Percentiles rank a stretch among this genome's conserved stretches.
phyloP scores from a whole-genome alignment of 331 rosid species.

The Quercus tomentella region DNA sequence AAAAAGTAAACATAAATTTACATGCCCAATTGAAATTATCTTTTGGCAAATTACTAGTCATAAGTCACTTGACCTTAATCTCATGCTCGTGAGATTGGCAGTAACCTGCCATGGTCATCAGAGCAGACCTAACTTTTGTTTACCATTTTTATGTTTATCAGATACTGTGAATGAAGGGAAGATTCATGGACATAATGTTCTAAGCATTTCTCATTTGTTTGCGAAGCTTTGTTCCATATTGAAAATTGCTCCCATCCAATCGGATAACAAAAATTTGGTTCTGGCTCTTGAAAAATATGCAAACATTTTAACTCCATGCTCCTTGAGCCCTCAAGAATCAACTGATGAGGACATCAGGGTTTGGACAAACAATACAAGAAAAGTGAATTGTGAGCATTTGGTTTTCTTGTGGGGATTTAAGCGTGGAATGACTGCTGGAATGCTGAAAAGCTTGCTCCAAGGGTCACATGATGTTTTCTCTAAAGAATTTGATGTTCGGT shows the following conservation, averaged over 20 bases:
- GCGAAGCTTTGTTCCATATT: slow-evolving; percentile 65
- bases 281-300: slow-evolving; percentile 35
- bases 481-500: slow-evolving; percentile 63
- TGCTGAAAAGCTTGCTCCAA: slow-evolving; percentile 45
- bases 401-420: slow-evolving; percentile 84
- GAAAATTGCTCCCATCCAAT: slow-evolving; percentile 40
- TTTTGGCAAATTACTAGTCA: neutral
- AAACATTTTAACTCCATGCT: slow-evolving; percentile 34
- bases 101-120: neutral
- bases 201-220: slow-evolving; percentile 58
- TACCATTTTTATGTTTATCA: slow-evolving; percentile 18
- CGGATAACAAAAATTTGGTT: slow-evolving; percentile 22
- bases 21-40: neutral
- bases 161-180: slow-evolving; percentile 53
- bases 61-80: neutral
- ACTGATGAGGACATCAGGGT: slow-evolving; percentile 32
- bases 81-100: neutral
- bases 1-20: neutral
- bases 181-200: slow-evolving; percentile 52
- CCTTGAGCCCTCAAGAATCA: slow-evolving; percentile 22
- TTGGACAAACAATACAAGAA: slow-evolving; percentile 50
- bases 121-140: neutral
- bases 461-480: slow-evolving; percentile 53
- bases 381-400: slow-evolving; percentile 45
- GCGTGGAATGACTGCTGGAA: slow-evolving; percentile 51